Evolutionary conservation across 129 eudicot species (phyloP), one percentile per base, ranked within the genome.

Genomic region (Tagetes erecta): DNA sequence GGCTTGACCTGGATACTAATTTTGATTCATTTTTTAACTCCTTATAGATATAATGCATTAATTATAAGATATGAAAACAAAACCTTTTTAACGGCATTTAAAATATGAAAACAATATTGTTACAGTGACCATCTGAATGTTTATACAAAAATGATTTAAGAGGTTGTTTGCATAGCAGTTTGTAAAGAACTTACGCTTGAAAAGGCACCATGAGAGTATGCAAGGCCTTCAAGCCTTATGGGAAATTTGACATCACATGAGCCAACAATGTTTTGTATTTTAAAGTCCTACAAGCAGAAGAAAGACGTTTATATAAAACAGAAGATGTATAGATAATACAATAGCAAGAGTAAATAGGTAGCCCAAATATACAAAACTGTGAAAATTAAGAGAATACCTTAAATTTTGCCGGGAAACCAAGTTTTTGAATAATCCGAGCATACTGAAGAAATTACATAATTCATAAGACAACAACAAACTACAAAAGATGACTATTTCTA

Each of bases 191-290:
- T 86, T 75, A 92, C 96, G 68, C 95, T 92, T 45, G 98, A 89
- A 75, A 92, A 92, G 55, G 96, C 94, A 73, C 94, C 94, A 27
- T 92, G 97, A 50, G 96, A 82, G 77, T 85, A 87, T 13, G 96
- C 96, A 30, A 92, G 88, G 5, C 94, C 96, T 88, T 89, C 96
- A 37, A 92, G 95, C 67, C 96, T 80, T 58, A 92, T 92, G 4
- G 96, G 98, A 68, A 92, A 92, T 70, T 92, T 89, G 27, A 92
- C 97, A 84, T 92, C 97, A 76, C 97, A 92, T 34, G 97, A 92
- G 31, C 94, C 98, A 9, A 92, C 96, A 7, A 92, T 92, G 78
- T 92, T 92, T 80, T 89, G 98, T 46, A 92, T 92, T 84, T 87
- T 92, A 60, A 92, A 92, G 72, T 92, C 94, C 98, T 92, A 73